Evolutionary conservation across 192 early-diverging fungal species (phyloP).

Genomic region (Diversispora epigaea): DNA sequence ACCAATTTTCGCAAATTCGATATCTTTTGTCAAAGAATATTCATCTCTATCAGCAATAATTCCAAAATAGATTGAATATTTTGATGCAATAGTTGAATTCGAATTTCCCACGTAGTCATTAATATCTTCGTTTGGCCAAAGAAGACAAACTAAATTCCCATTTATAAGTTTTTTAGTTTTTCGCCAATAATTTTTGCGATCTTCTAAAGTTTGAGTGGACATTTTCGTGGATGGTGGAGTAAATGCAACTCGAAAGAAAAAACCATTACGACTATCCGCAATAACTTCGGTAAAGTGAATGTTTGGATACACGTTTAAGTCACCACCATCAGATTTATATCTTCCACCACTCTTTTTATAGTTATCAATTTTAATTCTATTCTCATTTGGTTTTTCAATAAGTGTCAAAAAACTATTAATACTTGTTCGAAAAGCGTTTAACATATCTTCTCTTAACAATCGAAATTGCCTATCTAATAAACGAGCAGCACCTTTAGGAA

Average conservation of each 20-base stretch:
- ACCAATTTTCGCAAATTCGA: slow-evolving; percentile 24
- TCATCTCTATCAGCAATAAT: slow-evolving; percentile 39
- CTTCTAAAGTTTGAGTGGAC: background rate
- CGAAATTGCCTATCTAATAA: slow-evolving; percentile 61
- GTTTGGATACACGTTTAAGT: slow-evolving; percentile 42
- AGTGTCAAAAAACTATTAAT: slow-evolving; percentile 46
- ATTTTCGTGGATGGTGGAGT: slow-evolving; percentile 22
- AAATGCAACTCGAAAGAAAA: slow-evolving; percentile 36
- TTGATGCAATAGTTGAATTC: background rate
- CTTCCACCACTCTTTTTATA: slow-evolving; percentile 34
- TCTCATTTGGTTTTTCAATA: slow-evolving; percentile 1
- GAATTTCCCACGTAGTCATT: too few species aligned
- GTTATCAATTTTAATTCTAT: slow-evolving; percentile 24
- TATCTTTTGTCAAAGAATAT: slow-evolving; percentile 32
- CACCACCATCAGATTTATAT: slow-evolving; percentile 33
- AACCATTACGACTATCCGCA: slow-evolving; percentile 27
- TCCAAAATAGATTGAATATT: slow-evolving; percentile 32
- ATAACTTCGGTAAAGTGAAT: slow-evolving; percentile 39
- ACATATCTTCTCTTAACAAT: slow-evolving; percentile 58
- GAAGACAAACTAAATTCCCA: slow-evolving; percentile 49
- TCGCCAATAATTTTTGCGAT: slow-evolving; percentile 48
- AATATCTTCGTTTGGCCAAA: slow-evolving; percentile 28
- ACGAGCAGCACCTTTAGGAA: slow-evolving; percentile 45
- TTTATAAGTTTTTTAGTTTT: slow-evolving; percentile 44
- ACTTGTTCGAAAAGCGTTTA: slow-evolving; percentile 45